Percentiles rank a stretch among this genome's conserved stretches.
phyloP scores from a whole-genome alignment of 352 stramenopile genomes.

The Phytophthora pluvialis region DNA sequence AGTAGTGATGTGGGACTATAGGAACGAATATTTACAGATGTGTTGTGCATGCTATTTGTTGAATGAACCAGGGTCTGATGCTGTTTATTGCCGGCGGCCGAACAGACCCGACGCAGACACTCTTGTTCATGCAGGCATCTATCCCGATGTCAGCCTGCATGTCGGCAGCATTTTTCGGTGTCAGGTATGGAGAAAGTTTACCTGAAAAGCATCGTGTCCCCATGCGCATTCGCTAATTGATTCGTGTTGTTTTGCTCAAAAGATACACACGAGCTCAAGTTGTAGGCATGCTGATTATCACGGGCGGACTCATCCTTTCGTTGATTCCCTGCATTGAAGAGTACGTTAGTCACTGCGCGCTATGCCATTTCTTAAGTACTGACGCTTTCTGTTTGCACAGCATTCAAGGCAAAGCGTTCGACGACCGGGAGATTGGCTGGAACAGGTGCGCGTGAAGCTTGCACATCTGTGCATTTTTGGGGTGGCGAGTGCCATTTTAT shows the following conservation, averaged over 20 bases:
- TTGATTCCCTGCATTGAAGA: constrained; percentile 80
- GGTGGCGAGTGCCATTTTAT: not conserved
- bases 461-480: not conserved
- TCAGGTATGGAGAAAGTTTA: constrained; percentile 37
- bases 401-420: constrained; percentile 62
- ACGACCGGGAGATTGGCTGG: constrained; percentile 80
- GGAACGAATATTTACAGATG: not conserved
- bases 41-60: not conserved
- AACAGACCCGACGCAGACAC: constrained; percentile 83
- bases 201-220: not conserved
- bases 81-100: constrained; percentile 85
- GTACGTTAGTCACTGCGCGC: constrained; percentile 42
- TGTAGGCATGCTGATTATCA: constrained; percentile 74
- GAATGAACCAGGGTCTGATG: constrained; percentile 64
- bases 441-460: constrained; percentile 55
- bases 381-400: constrained; percentile 35
- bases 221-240: not conserved
- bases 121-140: constrained; percentile 87
- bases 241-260: constrained; percentile 4
- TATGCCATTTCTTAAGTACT: constrained; percentile 3
- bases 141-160: constrained; percentile 75
- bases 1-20: not conserved
- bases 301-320: constrained; percentile 70
- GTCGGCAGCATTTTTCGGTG: constrained; percentile 60
- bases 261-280: constrained; percentile 81